Evolutionary conservation across 1,139 yeast genomes (phyloP).

Genomic region (Diutina rugosa): DNA sequence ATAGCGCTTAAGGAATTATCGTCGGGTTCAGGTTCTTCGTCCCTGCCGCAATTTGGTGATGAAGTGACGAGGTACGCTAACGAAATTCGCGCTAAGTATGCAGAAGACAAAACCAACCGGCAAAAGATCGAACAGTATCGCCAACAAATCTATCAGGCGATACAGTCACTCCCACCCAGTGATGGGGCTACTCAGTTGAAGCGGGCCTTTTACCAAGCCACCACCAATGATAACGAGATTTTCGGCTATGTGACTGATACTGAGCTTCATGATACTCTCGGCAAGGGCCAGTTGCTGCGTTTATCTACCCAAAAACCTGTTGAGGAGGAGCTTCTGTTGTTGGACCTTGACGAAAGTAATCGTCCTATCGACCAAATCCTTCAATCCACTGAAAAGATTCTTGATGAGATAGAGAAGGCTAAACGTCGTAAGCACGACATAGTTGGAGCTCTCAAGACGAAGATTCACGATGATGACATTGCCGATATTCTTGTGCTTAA

Average conservation of each 20-base stretch:
- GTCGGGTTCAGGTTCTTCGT: background rate
- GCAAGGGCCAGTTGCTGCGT: conserved; percentile 21
- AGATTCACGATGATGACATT: conserved; percentile 75
- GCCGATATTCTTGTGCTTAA: conserved; percentile 65
- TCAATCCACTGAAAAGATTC: conserved; percentile 20
- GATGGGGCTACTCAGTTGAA: conserved; percentile 47
- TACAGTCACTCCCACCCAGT: conserved; percentile 14
- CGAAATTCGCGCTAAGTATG: conserved; percentile 14
- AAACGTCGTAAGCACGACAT: conserved; percentile 50
- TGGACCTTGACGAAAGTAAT: conserved; percentile 45
- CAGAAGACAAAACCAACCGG: conserved; percentile 14
- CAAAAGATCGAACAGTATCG: conserved; percentile 16
- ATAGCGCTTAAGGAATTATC: conserved; percentile 35
- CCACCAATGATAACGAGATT: conserved; percentile 50
- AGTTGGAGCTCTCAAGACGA: conserved; percentile 51
- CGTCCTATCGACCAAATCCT: conserved; percentile 9
- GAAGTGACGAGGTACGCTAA: conserved; percentile 11
- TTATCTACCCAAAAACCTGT: conserved; percentile 14
- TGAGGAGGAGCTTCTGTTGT: conserved; percentile 30
- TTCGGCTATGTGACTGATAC: conserved; percentile 19
- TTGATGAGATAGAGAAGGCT: conserved; percentile 30
- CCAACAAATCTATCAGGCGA: conserved; percentile 23
- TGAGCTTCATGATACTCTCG: conserved; percentile 16
- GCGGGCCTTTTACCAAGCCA: conserved; percentile 56
- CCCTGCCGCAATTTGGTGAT: conserved; percentile 8